A percentile compares a stretch with the other conserved stretches of the same genome.
phyloP scores from a whole-genome alignment of 352 stramenopile species.

The Aphanomyces stellatus region DNA sequence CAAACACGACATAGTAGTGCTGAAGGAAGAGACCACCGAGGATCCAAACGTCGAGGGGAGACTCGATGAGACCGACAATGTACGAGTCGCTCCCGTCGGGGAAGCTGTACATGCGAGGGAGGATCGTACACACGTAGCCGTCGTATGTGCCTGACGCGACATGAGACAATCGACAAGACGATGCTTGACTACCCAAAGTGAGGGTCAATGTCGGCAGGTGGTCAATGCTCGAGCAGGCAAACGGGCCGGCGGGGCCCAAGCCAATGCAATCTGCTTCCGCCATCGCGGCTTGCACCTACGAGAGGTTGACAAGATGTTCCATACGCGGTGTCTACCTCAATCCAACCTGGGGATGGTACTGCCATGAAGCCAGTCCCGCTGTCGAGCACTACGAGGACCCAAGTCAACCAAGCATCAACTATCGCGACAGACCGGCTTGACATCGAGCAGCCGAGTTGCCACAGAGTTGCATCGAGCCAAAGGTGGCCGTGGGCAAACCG shows the following conservation, averaged over 20 bases:
- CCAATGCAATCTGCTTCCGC: background rate
- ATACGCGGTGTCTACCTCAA: background rate
- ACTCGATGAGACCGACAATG: constrained; percentile 12
- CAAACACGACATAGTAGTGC: constrained; percentile 15
- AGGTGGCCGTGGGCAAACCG: constrained; percentile 1
- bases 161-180: background rate
- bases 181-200: background rate
- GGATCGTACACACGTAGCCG: background rate
- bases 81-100: background rate
- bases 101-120: constrained; percentile 8
- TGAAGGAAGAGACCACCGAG: constrained; percentile 13
- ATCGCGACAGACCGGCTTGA: constrained; percentile 4
- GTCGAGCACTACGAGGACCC: constrained; percentile 4
- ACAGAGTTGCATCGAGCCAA: constrained; percentile 12
- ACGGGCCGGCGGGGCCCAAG: background rate
- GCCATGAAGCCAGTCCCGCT: constrained; percentile 16
- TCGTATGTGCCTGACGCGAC: background rate
- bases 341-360: background rate
- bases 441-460: constrained; percentile 11
- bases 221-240: background rate
- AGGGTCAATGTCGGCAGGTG: background rate
- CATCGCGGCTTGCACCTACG: background rate
- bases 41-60: constrained; percentile 15
- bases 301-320: background rate
- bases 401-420: background rate